Evolutionary conservation across 495 filamentous ascomycete genomes (phyloP).

Genomic region (Paragyromitra xinjiangensis): DNA sequence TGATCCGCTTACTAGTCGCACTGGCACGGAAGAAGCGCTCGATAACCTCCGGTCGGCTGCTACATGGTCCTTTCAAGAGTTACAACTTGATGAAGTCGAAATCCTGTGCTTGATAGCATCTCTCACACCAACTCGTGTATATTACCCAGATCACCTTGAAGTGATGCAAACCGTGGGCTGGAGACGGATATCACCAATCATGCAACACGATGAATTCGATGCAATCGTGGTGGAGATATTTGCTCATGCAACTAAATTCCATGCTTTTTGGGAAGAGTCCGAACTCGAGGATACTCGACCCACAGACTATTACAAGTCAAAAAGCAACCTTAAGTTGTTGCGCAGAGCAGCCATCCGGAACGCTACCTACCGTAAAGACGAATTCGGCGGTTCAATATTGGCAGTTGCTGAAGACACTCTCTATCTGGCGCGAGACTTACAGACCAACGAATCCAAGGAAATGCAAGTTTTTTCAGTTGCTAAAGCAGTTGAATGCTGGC

Average conservation of each 20-base stretch:
- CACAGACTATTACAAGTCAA: not conserved
- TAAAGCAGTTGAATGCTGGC: slow-evolving; percentile 15
- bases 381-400: slow-evolving; percentile 61
- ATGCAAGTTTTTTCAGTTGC: slow-evolving; percentile 5
- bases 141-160: slow-evolving; percentile 65
- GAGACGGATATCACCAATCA: slow-evolving; percentile 54
- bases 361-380: slow-evolving; percentile 62
- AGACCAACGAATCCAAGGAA: not conserved
- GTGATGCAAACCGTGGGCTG: slow-evolving; percentile 60
- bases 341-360: slow-evolving; percentile 62
- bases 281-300: not conserved
- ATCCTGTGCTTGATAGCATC: slow-evolving; percentile 62
- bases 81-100: slow-evolving; percentile 60
- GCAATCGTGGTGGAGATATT: slow-evolving; percentile 60
- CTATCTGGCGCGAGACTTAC: slow-evolving; percentile 31
- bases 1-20: slow-evolving; percentile 67
- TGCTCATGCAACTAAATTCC: slow-evolving; percentile 58
- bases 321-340: slow-evolving; percentile 53
- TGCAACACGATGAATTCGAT: slow-evolving; percentile 66
- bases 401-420: slow-evolving; percentile 9
- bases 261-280: slow-evolving; percentile 44
- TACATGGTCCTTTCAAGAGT: slow-evolving; percentile 63
- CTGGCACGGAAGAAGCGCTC: slow-evolving; percentile 71
- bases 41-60: slow-evolving; percentile 63
- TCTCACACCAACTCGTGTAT: slow-evolving; percentile 65